Percentiles rank a stretch among this genome's conserved stretches.
Conservation (phyloP, 202 grass and related monocot genomes). For the Eragrostis tef region DNA sequence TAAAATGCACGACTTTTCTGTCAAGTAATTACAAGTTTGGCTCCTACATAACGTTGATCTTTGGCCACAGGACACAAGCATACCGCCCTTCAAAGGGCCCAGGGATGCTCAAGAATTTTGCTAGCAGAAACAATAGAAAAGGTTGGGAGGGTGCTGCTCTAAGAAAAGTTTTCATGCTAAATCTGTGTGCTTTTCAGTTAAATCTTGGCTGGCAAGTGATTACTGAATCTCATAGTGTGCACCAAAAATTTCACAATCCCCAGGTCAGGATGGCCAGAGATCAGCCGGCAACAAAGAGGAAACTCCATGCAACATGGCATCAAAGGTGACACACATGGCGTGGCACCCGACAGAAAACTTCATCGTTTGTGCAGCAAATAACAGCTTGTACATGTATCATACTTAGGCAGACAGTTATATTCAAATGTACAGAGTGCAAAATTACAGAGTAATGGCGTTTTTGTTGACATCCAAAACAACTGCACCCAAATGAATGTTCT, state of each 20-base stretch:
- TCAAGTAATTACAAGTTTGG: background rate
- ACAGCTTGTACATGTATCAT: constrained; percentile 56
- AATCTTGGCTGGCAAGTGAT: background rate
- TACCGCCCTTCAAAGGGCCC: background rate
- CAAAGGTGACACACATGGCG: constrained; percentile 51
- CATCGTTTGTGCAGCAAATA: constrained; percentile 50
- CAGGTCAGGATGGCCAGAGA: constrained; percentile 49
- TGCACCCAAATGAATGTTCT: background rate
- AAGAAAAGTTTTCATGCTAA: background rate
- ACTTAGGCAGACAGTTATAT: constrained; percentile 27
- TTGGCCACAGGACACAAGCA: constrained; percentile 27
- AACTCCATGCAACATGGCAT: constrained; percentile 39
- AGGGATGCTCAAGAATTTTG: constrained; percentile 34
- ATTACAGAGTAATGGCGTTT: background rate
- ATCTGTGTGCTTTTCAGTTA: background rate
- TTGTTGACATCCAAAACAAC: background rate
- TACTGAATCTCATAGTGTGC: background rate
- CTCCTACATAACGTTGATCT: background rate
- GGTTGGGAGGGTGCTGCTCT: constrained; percentile 3
- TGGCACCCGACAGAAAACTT: constrained; percentile 59
- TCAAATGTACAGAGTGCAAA: background rate
- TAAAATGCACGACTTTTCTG: too few species aligned
- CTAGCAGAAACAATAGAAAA: constrained; percentile 37
- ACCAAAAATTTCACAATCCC: background rate
- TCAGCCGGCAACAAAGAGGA: constrained; percentile 30